These are phyloP conservation scores for Sphaerulina populicola DNA, from an alignment of 2,329 filamentous ascomycete genomes.

Conservation along the genomic window DNA sequence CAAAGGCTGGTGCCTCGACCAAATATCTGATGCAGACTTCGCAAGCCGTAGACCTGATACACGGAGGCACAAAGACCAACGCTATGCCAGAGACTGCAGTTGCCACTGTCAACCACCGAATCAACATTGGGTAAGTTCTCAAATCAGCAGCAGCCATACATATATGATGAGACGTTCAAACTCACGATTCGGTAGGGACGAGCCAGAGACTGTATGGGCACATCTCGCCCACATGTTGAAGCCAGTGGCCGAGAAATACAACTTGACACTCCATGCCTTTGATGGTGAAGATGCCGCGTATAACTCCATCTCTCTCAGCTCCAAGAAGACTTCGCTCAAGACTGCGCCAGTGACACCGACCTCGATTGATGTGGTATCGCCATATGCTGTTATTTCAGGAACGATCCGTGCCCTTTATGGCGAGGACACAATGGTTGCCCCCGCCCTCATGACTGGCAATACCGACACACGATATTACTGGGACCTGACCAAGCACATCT, in stretches of 20 bases:
- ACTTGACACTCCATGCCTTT: slow-evolving; percentile 44
- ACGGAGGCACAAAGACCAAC: slow-evolving; percentile 51
- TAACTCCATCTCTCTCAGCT: slow-evolving; percentile 28
- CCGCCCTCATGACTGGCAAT: slow-evolving; percentile 34
- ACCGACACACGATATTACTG: slow-evolving; percentile 33
- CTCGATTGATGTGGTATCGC: slow-evolving; percentile 30
- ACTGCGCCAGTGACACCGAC: slow-evolving; percentile 33
- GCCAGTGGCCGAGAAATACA: slow-evolving; percentile 43
- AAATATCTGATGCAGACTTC: slow-evolving; percentile 52
- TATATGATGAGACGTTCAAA: too few relatives aligned
- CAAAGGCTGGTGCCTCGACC: slow-evolving; percentile 36
- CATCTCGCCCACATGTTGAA: slow-evolving; percentile 42
- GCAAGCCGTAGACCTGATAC: slow-evolving; percentile 49
- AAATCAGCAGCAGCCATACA: too few relatives aligned
- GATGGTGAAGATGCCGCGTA: slow-evolving; percentile 34
- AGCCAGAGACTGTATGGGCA: slow-evolving; percentile 39
- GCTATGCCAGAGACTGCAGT: slow-evolving; percentile 50
- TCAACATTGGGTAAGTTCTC: slow-evolving; percentile 41
- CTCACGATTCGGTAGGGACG: slow-evolving; percentile 28
- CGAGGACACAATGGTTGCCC: slow-evolving; percentile 33
- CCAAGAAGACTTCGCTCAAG: slow-evolving; percentile 23
- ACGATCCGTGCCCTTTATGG: slow-evolving; percentile 41
- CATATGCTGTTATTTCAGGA: slow-evolving; percentile 34
- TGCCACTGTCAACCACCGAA: slow-evolving; percentile 49
- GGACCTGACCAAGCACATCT: slow-evolving; percentile 32